phyloP scores from a whole-genome alignment of 2,329 filamentous ascomycete genomes.

The Talaromyces rugulosus region DNA sequence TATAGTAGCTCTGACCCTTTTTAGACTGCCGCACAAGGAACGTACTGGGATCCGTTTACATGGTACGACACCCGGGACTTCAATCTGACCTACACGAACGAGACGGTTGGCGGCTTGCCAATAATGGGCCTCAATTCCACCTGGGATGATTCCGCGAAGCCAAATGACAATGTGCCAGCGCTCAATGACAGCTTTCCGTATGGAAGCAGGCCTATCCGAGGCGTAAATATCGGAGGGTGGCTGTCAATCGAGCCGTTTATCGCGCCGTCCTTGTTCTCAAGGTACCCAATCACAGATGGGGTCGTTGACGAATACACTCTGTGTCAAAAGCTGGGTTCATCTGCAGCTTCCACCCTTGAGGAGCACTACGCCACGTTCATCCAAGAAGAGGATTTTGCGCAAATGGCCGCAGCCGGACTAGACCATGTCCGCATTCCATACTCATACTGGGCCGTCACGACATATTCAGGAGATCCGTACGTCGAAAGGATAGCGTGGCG shows the following conservation, averaged over 20 bases:
- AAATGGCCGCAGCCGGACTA: slow-evolving; percentile 81
- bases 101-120: slow-evolving; percentile 78
- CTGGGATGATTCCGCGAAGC: slow-evolving; percentile 77
- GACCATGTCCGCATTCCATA: slow-evolving; percentile 97
- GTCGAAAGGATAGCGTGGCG: slow-evolving; percentile 84
- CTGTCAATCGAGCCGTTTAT: slow-evolving; percentile 92
- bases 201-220: slow-evolving; percentile 71
- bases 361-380: slow-evolving; percentile 89
- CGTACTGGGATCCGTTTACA: slow-evolving; percentile 79
- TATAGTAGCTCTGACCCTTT: slow-evolving; percentile 10
- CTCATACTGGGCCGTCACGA: slow-evolving; percentile 89
- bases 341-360: slow-evolving; percentile 68
- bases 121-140: slow-evolving; percentile 81
- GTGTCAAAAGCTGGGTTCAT: slow-evolving; percentile 62
- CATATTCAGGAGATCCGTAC: slow-evolving; percentile 83
- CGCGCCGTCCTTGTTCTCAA: slow-evolving; percentile 81
- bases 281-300: slow-evolving; percentile 55
- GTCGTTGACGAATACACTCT: slow-evolving; percentile 90
- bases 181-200: slow-evolving; percentile 78
- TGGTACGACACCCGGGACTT: slow-evolving; percentile 91
- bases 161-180: slow-evolving; percentile 76
- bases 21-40: slow-evolving; percentile 60
- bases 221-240: slow-evolving; percentile 93
- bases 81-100: slow-evolving; percentile 88
- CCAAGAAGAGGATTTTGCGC: slow-evolving; percentile 74